Base-by-base conservation (phyloP, 768 basidiomycete genomes). In the Mycena crocata region DNA sequence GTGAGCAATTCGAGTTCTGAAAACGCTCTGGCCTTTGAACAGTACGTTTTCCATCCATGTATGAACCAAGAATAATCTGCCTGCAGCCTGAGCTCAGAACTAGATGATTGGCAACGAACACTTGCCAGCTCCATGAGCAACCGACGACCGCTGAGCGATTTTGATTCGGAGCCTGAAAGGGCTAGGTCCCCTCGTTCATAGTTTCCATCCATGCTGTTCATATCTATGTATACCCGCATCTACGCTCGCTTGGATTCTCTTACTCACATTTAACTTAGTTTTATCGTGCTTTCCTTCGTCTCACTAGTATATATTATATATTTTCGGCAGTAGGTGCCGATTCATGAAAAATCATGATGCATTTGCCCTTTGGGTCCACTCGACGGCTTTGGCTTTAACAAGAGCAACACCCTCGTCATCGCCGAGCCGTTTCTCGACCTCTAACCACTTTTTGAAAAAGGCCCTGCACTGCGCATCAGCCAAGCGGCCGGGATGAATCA, bases 401-500 rank as follows among this genome's bases (percentile, higher is more conserved):
- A 76, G 75, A 32, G 87, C 85, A 30, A 88, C 90, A 23, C 96
- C 95, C 45, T 91, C 90, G 64, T 93, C 94, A 72, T 98, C 94
- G 5, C 97, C 98, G 64, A 96, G 80, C 70, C 89, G 87, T 71
- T 87, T 89, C 78, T 99, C 98, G 40, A 98, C 79, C 64, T 90
- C 90, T 34, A 99, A 83, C 94, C 96, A 98, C 78, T 98, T 98
- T 81, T 99, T 99, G 87, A 99, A 99, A 79, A 98, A 91, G 31
- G 91, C 88, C 80, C 94, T 96, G 63, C 26, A 63, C 72, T 50
- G 49, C 37, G 49, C 58, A 58, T 72, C 39, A 66, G 31, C 6
- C 31, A 31, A 50, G 48, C 34, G 52, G 39, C 61, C 52, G 32
- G 56, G 40, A 39, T 45, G 40, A 71, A 35, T 40, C 23, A 44